Conservation (phyloP, 2,329 filamentous ascomycete species). For the Aspergillus latus region DNA sequence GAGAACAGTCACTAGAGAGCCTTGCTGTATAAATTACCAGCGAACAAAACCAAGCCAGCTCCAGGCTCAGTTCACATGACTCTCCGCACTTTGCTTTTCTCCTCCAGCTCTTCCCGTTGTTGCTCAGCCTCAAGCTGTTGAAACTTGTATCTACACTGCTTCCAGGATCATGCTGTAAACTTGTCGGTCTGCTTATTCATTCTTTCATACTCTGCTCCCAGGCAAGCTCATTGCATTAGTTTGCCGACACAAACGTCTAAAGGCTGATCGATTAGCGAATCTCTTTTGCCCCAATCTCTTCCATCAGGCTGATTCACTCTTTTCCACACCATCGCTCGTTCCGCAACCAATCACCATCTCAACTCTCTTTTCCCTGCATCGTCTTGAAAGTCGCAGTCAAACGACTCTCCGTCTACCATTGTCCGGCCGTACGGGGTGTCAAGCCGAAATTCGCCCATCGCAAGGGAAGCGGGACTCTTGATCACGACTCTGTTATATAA, state of each 20-base stretch:
- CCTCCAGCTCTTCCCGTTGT: not conserved
- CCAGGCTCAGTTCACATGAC: not conserved
- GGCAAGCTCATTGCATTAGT: constrained; percentile 18
- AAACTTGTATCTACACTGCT: not conserved
- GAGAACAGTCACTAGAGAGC: not conserved
- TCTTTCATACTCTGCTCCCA: constrained; percentile 12
- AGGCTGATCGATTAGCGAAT: constrained; percentile 23
- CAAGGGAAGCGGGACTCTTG: constrained; percentile 2
- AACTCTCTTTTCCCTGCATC: constrained; percentile 11
- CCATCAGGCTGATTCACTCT: constrained; percentile 6
- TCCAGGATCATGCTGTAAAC: not conserved
- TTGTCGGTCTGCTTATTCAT: not conserved
- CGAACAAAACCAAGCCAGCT: not conserved
- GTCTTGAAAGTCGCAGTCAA: not conserved
- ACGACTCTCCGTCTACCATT: not conserved
- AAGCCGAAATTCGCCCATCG: not conserved
- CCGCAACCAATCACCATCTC: constrained; percentile 11
- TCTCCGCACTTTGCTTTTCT: not conserved
- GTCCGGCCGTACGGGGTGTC: not conserved
- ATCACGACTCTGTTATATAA: constrained; percentile 4
- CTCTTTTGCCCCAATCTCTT: constrained; percentile 15
- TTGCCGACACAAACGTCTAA: constrained; percentile 12
- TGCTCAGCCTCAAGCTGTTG: not conserved
- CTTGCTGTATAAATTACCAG: not conserved
- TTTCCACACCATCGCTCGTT: constrained; percentile 5